Evolutionary conservation across 192 early-diverging fungal genomes (phyloP).

Genomic region (Piromyces finnis): DNA sequence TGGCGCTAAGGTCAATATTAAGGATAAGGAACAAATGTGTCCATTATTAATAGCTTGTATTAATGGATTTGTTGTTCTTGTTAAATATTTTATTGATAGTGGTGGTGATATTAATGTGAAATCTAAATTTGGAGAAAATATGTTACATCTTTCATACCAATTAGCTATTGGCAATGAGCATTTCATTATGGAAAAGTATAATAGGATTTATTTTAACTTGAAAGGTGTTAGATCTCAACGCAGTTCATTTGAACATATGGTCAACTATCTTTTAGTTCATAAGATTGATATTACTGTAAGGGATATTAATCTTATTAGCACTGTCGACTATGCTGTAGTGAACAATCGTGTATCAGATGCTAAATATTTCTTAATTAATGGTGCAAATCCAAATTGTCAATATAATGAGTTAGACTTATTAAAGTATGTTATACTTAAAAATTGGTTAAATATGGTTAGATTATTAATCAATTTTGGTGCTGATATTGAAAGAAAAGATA

Average conservation of each 20-base stretch:
- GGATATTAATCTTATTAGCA: not conserved
- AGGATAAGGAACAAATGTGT: not conserved
- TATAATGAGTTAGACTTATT: not conserved
- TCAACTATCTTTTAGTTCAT: not conserved
- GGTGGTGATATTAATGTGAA: not conserved
- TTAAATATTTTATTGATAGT: not conserved
- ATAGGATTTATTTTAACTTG: not conserved
- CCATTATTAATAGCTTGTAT: not conserved
- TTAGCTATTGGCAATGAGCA: not conserved
- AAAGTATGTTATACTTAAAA: not conserved
- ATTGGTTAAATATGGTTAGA: not conserved
- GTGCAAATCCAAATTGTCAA: not conserved
- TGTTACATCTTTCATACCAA: not conserved
- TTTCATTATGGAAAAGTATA: not conserved
- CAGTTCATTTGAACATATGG: not conserved
- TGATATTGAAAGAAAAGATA: not conserved
- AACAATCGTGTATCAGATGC: not conserved
- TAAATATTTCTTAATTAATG: not conserved
- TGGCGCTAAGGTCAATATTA: not conserved
- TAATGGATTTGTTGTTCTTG: not conserved
- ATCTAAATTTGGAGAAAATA: not conserved
- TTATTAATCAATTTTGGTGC: not conserved
- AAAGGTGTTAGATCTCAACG: not conserved
- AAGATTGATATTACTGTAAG: not conserved
- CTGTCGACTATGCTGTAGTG: not conserved